These are phyloP conservation scores for Gracilaria domingensis DNA, from an alignment of 23 red algal species.

Conservation along the genomic window DNA sequence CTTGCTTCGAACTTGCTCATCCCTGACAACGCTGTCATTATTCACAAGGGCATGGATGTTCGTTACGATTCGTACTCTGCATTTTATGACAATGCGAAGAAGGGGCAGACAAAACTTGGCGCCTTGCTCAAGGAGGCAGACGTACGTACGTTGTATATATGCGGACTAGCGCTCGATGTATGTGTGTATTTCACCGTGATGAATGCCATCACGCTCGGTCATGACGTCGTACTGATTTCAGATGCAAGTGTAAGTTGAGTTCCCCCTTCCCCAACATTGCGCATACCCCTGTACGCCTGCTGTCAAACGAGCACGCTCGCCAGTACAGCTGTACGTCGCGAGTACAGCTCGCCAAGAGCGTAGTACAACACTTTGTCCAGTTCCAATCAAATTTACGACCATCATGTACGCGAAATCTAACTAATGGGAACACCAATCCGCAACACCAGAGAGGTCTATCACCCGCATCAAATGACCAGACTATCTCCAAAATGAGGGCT, in stretches of 20 bases:
- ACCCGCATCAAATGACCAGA: conserved; percentile 4
- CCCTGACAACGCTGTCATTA: conserved; percentile 1
- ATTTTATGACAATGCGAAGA: conserved; percentile 62
- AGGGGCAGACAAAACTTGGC: conserved; percentile 43
- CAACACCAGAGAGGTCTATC: conserved; percentile 62
- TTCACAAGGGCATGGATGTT: conserved; percentile 68
- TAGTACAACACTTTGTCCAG: not conserved
- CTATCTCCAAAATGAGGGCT: conserved; percentile 49
- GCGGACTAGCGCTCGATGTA: conserved; percentile 75
- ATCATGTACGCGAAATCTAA: conserved; percentile 15
- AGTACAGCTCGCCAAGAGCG: not conserved
- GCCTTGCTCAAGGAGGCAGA: conserved; percentile 13
- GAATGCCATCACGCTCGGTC: conserved; percentile 62
- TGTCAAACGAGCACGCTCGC: not conserved
- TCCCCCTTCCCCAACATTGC: not conserved
- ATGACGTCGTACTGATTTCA: conserved; percentile 36
- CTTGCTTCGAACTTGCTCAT: conserved; percentile 30
- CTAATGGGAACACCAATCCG: conserved; percentile 6
- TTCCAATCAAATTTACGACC: conserved; percentile 36
- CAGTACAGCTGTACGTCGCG: conserved; percentile 11
- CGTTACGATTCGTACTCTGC: conserved; percentile 80
- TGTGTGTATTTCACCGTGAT: conserved; percentile 74
- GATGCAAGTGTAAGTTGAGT: conserved; percentile 76
- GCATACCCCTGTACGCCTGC: not conserved
- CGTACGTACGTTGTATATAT: conserved; percentile 57